These are phyloP conservation scores for Odontarrhena argentea DNA, from an alignment of 345 rosid species.

Conservation along the genomic window DNA sequence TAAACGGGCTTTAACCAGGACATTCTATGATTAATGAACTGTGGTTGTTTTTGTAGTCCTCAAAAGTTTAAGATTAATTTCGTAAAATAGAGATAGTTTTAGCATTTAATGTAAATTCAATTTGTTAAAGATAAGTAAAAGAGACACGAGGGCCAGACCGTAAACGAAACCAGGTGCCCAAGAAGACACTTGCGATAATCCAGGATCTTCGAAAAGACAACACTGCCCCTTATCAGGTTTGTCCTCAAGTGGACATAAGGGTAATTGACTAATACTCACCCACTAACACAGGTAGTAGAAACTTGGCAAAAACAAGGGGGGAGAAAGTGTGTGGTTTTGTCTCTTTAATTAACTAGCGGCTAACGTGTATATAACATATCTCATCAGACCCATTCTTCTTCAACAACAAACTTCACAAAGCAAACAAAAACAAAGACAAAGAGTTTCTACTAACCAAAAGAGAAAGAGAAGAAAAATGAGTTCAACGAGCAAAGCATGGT, in stretches of 20 bases:
- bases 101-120: too few species aligned
- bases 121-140: too few species aligned
- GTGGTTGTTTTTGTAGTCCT: too few species aligned
- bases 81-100: too few species aligned
- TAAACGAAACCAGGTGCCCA: slow-evolving; percentile 12
- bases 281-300: neutral
- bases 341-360: slow-evolving; percentile 5
- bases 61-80: too few species aligned
- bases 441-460: neutral
- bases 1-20: too few species aligned
- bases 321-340: slow-evolving; percentile 25
- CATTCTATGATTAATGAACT: too few species aligned
- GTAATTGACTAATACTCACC: neutral
- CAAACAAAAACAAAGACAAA: slow-evolving; percentile 6
- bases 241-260: neutral
- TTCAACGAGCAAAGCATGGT: slow-evolving; percentile 48
- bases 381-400: neutral
- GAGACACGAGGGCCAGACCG: too few species aligned
- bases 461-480: slow-evolving; percentile 25
- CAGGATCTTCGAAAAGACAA: neutral
- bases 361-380: slow-evolving; percentile 22
- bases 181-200: neutral
- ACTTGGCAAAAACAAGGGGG: slow-evolving; percentile 19
- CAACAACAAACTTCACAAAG: neutral
- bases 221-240: neutral